A percentile compares a stretch with the other conserved stretches of the same genome.
phyloP scores from a whole-genome alignment of 768 basidiomycete genomes.

The Cystobasidium onofrii region DNA sequence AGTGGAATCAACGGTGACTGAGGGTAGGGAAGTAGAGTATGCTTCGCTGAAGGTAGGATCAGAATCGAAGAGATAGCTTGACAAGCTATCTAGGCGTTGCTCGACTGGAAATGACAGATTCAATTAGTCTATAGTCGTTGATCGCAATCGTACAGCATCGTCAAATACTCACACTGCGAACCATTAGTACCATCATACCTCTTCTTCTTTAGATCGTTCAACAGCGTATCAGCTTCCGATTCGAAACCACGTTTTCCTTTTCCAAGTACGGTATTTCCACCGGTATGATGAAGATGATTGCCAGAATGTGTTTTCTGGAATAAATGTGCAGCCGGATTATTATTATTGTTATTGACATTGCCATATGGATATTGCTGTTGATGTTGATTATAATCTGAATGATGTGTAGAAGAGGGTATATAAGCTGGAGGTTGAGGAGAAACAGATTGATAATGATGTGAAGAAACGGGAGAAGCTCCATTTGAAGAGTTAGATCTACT shows the following conservation, averaged over 20 bases:
- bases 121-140: too few species aligned
- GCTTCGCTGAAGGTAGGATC: constrained; percentile 17
- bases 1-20: constrained; percentile 18
- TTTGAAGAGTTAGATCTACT: constrained; percentile 7
- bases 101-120: constrained; percentile 7
- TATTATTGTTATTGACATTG: background rate
- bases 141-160: background rate
- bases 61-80: constrained; percentile 17
- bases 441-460: constrained; percentile 9
- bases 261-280: constrained; percentile 13
- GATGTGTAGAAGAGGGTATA: background rate
- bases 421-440: constrained; percentile 26
- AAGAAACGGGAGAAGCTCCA: constrained; percentile 6
- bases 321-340: background rate
- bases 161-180: constrained; percentile 1
- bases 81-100: constrained; percentile 13
- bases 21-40: constrained; percentile 18
- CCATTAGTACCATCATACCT: background rate
- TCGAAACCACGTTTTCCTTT: constrained; percentile 21
- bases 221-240: constrained; percentile 13
- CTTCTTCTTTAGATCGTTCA: constrained; percentile 31
- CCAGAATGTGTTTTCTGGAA: background rate
- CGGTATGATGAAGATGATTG: background rate
- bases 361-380: background rate
- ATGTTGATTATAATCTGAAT: background rate